phyloP scores from a whole-genome alignment of 2,329 filamentous ascomycete genomes.

The Colletotrichum musicola region DNA sequence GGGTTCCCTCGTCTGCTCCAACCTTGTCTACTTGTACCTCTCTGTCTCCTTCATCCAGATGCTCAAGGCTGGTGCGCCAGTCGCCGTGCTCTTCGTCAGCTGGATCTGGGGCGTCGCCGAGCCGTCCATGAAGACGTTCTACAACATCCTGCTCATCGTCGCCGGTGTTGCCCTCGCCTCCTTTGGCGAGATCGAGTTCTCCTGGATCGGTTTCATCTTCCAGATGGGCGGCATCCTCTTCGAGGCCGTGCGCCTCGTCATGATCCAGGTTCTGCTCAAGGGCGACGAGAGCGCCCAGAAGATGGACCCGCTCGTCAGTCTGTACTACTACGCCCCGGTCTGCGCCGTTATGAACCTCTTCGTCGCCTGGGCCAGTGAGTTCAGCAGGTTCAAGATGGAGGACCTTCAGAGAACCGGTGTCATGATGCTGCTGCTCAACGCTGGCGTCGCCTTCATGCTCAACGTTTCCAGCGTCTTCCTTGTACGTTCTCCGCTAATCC shows the following conservation, averaged over 20 bases:
- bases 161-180: constrained; percentile 65
- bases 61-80: constrained; percentile 77
- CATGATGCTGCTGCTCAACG: constrained; percentile 77
- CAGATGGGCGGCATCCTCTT: constrained; percentile 83
- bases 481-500: constrained; percentile 62
- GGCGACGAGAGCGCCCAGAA: constrained; percentile 74
- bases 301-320: constrained; percentile 89
- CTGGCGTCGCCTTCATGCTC: constrained; percentile 81
- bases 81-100: constrained; percentile 74
- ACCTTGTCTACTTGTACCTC: constrained; percentile 76
- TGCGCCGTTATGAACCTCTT: constrained; percentile 85
- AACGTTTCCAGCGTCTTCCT: constrained; percentile 90
- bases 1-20: constrained; percentile 74
- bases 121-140: constrained; percentile 57
- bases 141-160: constrained; percentile 66
- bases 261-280: constrained; percentile 87
- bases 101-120: constrained; percentile 69
- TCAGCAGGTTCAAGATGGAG: constrained; percentile 72
- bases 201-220: constrained; percentile 73
- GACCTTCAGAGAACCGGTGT: constrained; percentile 76
- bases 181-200: constrained; percentile 76
- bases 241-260: constrained; percentile 84
- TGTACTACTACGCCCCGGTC: constrained; percentile 91
- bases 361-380: constrained; percentile 77
- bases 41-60: constrained; percentile 79